Conservation (phyloP, 192 early-diverging fungal genomes). For the Podochytrium sp. region DNA sequence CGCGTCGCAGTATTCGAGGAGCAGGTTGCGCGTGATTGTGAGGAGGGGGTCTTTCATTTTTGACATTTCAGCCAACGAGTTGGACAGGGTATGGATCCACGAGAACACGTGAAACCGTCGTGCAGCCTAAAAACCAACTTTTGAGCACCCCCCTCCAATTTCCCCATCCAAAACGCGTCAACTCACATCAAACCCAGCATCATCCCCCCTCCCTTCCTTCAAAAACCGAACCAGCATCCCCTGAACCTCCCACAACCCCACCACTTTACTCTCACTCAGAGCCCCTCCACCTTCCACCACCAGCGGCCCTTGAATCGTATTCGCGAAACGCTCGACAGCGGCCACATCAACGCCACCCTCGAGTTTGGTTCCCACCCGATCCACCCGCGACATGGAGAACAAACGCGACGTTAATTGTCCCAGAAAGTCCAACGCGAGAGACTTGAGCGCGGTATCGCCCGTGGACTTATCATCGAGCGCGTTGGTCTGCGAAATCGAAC, state of each 20-base stretch:
- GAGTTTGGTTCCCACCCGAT: background rate
- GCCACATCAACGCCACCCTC: background rate
- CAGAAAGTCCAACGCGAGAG: slow-evolving; percentile 43
- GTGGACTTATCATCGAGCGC: slow-evolving; percentile 34
- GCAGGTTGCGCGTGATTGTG: background rate
- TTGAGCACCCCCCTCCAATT: too few species aligned
- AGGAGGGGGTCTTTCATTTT: background rate
- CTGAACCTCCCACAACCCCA: slow-evolving; percentile 29
- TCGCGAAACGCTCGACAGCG: background rate
- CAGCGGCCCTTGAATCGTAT: background rate
- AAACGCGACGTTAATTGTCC: slow-evolving; percentile 28
- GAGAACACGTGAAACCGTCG: slow-evolving; percentile 5
- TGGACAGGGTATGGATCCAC: slow-evolving; percentile 9
- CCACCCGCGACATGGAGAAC: background rate
- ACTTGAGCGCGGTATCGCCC: slow-evolving; percentile 34
- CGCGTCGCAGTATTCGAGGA: slow-evolving; percentile 14
- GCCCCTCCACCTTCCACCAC: background rate
- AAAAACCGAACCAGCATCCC: slow-evolving; percentile 9
- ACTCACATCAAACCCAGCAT: slow-evolving; percentile 11
- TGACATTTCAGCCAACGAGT: background rate
- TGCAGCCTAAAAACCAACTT: background rate
- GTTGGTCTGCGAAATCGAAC: slow-evolving; percentile 30
- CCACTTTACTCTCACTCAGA: background rate
- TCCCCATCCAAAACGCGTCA: too few species aligned
- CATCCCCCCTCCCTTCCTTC: slow-evolving; percentile 8